Conservation (phyloP, 257 asterid species). For the Solanum medicagineum region DNA sequence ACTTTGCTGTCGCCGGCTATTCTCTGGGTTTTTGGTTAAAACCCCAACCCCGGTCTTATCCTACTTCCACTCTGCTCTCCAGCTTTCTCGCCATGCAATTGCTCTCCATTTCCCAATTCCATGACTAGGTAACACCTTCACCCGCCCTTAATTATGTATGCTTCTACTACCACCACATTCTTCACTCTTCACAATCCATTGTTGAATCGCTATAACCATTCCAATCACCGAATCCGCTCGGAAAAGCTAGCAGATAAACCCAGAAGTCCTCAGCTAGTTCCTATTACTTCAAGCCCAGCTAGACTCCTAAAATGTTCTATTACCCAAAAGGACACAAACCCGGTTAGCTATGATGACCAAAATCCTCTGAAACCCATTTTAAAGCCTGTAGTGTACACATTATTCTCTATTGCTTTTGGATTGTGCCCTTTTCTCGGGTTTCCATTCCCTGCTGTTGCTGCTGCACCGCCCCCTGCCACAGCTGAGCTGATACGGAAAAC, state of each 20-base stretch:
- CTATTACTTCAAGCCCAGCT: neutral
- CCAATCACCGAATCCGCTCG: neutral
- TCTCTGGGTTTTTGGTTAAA: neutral
- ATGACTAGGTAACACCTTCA: neutral
- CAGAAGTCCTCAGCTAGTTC: neutral
- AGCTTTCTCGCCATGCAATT: neutral
- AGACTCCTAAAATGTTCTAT: neutral
- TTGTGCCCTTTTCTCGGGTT: slow-evolving; percentile 39
- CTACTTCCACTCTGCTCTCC: neutral
- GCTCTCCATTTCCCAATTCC: neutral
- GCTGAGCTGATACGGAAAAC: neutral
- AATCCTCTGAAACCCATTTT: slow-evolving; percentile 45
- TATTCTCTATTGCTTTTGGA: slow-evolving; percentile 36
- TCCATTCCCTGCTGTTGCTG: slow-evolving; percentile 34
- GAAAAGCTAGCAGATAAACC: neutral
- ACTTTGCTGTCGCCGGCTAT: neutral
- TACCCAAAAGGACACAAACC: neutral
- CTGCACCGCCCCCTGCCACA: slow-evolving; percentile 8
- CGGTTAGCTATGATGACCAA: slow-evolving; percentile 11
- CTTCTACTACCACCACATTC: neutral
- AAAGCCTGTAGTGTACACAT: slow-evolving; percentile 12
- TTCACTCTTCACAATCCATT: neutral
- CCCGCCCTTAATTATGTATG: neutral
- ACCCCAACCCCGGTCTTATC: neutral
- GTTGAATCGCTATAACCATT: neutral